Percentiles rank a stretch among this genome's conserved stretches.
Evolutionary conservation across 495 filamentous ascomycete genomes (phyloP).

Genomic region (Tuber borchii): DNA sequence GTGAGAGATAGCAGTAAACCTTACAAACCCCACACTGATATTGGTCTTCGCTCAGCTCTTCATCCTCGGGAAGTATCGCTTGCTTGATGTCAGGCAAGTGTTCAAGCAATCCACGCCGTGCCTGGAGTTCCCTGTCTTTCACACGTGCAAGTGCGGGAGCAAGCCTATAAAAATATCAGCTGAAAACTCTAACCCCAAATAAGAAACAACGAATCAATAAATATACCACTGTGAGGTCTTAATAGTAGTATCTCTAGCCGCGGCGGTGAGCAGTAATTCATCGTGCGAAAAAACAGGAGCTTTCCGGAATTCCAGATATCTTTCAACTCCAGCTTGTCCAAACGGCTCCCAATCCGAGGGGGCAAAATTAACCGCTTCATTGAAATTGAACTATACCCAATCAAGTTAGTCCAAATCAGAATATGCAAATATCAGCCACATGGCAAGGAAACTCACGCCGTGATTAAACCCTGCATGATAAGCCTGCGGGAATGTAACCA

Average conservation of each 20-base stretch:
- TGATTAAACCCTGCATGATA: constrained; percentile 93
- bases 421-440: constrained; percentile 42
- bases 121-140: constrained; percentile 61
- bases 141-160: constrained; percentile 77
- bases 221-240: constrained; percentile 78
- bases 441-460: constrained; percentile 45
- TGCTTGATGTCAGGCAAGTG: constrained; percentile 54
- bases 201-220: background rate
- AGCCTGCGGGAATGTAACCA: constrained; percentile 88
- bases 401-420: constrained; percentile 18
- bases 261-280: constrained; percentile 83
- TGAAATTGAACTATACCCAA: constrained; percentile 76
- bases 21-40: constrained; percentile 91
- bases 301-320: constrained; percentile 78
- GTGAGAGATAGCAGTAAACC: constrained; percentile 81
- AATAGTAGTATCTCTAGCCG: constrained; percentile 70
- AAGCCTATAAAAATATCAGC: constrained; percentile 46
- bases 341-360: constrained; percentile 94
- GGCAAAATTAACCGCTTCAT: constrained; percentile 97
- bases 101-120: constrained; percentile 60
- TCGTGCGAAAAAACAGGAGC: constrained; percentile 97
- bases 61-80: constrained; percentile 51
- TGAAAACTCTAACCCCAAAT: background rate
- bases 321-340: constrained; percentile 77
- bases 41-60: constrained; percentile 78